phyloP scores from a whole-genome alignment of 192 early-diverging fungal species.

The Coemansia sp. region DNA sequence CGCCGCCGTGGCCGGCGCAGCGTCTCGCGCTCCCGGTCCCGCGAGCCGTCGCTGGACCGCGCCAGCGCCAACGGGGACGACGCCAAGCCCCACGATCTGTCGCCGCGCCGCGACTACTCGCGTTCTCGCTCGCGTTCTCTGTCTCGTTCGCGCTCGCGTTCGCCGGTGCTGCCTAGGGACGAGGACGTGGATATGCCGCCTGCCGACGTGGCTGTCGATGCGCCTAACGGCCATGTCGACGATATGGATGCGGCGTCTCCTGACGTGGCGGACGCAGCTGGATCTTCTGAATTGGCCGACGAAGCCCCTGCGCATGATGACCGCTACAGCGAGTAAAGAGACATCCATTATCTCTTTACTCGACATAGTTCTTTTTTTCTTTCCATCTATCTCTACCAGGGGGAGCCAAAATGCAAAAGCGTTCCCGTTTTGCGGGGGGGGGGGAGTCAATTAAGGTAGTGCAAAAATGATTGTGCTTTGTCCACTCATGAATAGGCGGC shows the following conservation, averaged over 20 bases:
- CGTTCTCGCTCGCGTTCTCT: not conserved
- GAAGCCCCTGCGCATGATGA: slow-evolving; percentile 2
- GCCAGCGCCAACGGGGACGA: not conserved
- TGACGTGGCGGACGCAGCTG: not conserved
- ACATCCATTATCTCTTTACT: too few species aligned
- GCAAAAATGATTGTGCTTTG: too few species aligned
- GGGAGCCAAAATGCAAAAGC: too few species aligned
- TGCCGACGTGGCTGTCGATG: slow-evolving; percentile 7
- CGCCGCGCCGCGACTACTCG: slow-evolving; percentile 3
- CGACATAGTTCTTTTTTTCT: too few species aligned
- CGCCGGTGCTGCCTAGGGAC: not conserved
- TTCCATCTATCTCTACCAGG: too few species aligned
- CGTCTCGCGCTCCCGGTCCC: slow-evolving; percentile 21
- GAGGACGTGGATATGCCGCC: slow-evolving; percentile 10
- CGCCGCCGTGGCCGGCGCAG: slow-evolving; percentile 9
- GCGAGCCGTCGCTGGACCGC: slow-evolving; percentile 11
- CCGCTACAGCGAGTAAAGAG: slow-evolving; percentile 4
- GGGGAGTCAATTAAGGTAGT: too few species aligned
- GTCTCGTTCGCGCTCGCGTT: not conserved
- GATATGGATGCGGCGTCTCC: not conserved
- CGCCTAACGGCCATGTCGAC: slow-evolving; percentile 2
- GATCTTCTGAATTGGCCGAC: not conserved
- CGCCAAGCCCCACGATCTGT: not conserved
- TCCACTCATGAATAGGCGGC: too few species aligned
- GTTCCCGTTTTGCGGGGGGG: too few species aligned